A percentile compares a stretch with the other conserved stretches of the same genome.
These are phyloP conservation scores for maize (Zea mays) DNA, from an alignment of 176 grass and related monocot species.

Conservation along the genomic window DNA sequence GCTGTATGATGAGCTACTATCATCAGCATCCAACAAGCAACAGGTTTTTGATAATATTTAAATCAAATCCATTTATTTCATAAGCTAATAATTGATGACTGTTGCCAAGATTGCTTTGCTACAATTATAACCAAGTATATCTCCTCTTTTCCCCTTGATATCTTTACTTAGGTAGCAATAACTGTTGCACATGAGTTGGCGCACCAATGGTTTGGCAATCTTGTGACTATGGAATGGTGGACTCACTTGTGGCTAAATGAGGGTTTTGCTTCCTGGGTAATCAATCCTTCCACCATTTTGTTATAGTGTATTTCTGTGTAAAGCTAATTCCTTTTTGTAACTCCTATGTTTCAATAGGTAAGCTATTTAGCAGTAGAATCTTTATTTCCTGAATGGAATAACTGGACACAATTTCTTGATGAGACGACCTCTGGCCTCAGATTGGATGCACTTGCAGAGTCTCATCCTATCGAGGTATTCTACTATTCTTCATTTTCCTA, in stretches of 20 bases:
- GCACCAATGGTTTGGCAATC: slow-evolving; percentile 99
- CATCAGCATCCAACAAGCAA: slow-evolving; percentile 80
- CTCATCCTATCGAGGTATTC: slow-evolving; percentile 96
- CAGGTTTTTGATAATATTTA: slow-evolving; percentile 30
- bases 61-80: slow-evolving; percentile 16
- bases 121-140: slow-evolving; percentile 16
- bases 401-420: slow-evolving; percentile 96
- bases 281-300: slow-evolving; percentile 11
- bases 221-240: slow-evolving; percentile 99
- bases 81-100: background rate
- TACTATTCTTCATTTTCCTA: slow-evolving; percentile 20
- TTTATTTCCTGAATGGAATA: slow-evolving; percentile 89
- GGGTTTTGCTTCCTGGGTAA: slow-evolving; percentile 97
- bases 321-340: background rate
- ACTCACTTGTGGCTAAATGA: slow-evolving; percentile 97
- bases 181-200: slow-evolving; percentile 94
- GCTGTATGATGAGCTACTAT: slow-evolving; percentile 80
- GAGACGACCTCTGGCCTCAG: slow-evolving; percentile 68
- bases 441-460: slow-evolving; percentile 89
- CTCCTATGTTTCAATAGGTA: slow-evolving; percentile 54
- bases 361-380: slow-evolving; percentile 84
- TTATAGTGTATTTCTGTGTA: background rate
- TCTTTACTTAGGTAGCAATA: slow-evolving; percentile 67
- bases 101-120: slow-evolving; percentile 9
- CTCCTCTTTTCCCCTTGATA: background rate